Evolutionary conservation across 306 rosid species (phyloP), one percentile per base, ranked within the genome.

Genomic region (Hylodesmum podocarpum): DNA sequence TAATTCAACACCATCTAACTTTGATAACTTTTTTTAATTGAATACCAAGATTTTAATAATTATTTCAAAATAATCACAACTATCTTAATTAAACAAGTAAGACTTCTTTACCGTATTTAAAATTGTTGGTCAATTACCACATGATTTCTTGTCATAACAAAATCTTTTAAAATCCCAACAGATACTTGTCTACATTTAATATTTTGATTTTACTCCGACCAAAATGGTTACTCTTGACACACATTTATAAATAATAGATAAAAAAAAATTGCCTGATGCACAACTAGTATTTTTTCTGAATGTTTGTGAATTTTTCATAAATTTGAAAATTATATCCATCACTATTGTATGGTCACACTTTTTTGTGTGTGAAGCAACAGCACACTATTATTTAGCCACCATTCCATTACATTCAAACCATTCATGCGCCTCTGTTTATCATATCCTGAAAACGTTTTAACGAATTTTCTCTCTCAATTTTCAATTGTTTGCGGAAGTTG

Each of bases 401-500:
- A 10, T 68, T 40, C 40, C 24, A 68, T 53, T 82, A 67, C 1
- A 66, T 65, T 33, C 41, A 25, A 51, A 33, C 39, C 13, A 47
- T 47, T 84, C 72, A 86, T 54, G 83, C 72, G 4, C 88, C 86
- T 46, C 59, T 18, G 24, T 67, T 66, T 6, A 84, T 78, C 85
- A 51, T 86, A 49, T 86, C 83, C 39, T 81, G 86, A 34, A 82
- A 81, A 22, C 75, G 70, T 75, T 84, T 84, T 10, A 84, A 80
- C 0, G 85, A 84, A 5, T 80, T 88, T 22, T 86, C 92, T 14
- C 86, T 73, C 77, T 90, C 87, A 50, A 80, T 76, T 77, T 86
- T 84, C 0, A 91, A 81, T 49, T 86, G 90, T 41, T 79, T 86
- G 64, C 76, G 85, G 72, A 87, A 87, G 65, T 84, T 86, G 44